phyloP scores from a whole-genome alignment of 2,329 filamentous ascomycete species.

The Diaporthe aspalathi region DNA sequence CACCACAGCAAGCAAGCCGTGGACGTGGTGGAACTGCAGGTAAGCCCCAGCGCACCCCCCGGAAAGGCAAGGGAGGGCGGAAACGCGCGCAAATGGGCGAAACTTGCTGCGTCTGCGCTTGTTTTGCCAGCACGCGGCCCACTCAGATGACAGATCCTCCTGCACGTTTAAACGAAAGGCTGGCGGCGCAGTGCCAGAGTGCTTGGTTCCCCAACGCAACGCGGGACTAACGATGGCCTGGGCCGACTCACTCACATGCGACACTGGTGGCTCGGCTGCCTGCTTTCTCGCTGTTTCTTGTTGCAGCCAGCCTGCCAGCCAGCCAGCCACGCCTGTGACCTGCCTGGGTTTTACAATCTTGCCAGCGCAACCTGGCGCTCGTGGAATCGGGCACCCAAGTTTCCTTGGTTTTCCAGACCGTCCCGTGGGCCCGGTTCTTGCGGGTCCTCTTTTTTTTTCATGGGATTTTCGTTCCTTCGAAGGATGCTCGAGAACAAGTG shows the following conservation, averaged over 20 bases:
- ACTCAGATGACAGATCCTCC: slow-evolving; percentile 8
- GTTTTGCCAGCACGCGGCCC: slow-evolving; percentile 9
- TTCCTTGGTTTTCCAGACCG: background rate
- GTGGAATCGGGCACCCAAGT: background rate
- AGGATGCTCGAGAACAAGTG: slow-evolving; percentile 24
- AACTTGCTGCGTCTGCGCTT: slow-evolving; percentile 13
- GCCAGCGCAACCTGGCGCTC: background rate
- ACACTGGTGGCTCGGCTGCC: slow-evolving; percentile 20
- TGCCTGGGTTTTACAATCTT: background rate
- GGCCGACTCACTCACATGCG: background rate
- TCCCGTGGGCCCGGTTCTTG: slow-evolving; percentile 18
- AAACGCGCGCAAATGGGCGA: slow-evolving; percentile 17
- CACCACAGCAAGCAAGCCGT: no score
- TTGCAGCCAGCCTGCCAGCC: background rate
- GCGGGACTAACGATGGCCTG: background rate
- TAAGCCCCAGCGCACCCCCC: background rate
- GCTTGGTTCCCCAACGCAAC: slow-evolving; percentile 3
- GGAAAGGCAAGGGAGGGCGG: slow-evolving; percentile 8
- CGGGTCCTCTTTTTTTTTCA: slow-evolving; percentile 1
- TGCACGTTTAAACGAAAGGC: background rate
- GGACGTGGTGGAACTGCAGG: no score
- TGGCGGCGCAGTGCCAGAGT: no score
- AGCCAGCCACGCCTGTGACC: no score
- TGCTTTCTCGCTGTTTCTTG: background rate
- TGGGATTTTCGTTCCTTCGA: slow-evolving; percentile 28